Evolutionary conservation across 768 basidiomycete genomes (phyloP).

Genomic region (Bullera alba): DNA sequence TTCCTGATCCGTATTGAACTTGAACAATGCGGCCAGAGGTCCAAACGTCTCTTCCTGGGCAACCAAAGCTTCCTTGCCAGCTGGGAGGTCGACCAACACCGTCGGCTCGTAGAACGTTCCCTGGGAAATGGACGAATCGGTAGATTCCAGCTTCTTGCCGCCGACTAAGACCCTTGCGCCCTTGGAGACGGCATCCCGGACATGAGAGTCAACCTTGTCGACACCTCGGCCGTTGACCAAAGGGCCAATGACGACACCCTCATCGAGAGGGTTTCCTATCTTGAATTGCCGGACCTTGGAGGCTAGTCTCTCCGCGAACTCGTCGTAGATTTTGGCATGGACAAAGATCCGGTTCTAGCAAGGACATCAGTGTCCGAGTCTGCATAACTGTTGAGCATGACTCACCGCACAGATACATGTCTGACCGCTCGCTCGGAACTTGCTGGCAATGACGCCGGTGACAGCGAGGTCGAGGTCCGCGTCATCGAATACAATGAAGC

Average conservation of each 20-base stretch:
- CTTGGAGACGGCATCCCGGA: slow-evolving; percentile 71
- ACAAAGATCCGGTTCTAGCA: slow-evolving; percentile 77
- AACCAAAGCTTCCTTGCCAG: background rate
- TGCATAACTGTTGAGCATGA: background rate
- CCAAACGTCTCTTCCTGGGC: slow-evolving; percentile 27
- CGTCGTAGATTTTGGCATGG: slow-evolving; percentile 62
- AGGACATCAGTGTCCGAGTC: background rate
- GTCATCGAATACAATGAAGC: slow-evolving; percentile 18
- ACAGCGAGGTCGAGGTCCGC: slow-evolving; percentile 12
- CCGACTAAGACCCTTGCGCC: slow-evolving; percentile 83
- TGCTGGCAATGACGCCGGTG: slow-evolving; percentile 13
- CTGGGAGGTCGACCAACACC: slow-evolving; percentile 21
- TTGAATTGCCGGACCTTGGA: slow-evolving; percentile 54
- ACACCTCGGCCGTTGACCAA: slow-evolving; percentile 78
- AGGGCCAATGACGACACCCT: slow-evolving; percentile 79
- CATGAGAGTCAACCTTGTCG: slow-evolving; percentile 71
- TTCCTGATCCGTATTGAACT: slow-evolving; percentile 21
- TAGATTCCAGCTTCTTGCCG: slow-evolving; percentile 58
- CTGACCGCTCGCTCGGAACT: slow-evolving; percentile 15
- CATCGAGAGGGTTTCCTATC: slow-evolving; percentile 74
- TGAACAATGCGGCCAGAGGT: slow-evolving; percentile 22
- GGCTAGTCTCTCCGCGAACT: slow-evolving; percentile 77
- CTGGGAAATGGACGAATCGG: background rate
- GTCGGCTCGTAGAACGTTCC: slow-evolving; percentile 22
- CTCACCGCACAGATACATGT: slow-evolving; percentile 20